Evolutionary conservation across 2,329 filamentous ascomycete species (phyloP).

Genomic region (Trichoderma sp.): DNA sequence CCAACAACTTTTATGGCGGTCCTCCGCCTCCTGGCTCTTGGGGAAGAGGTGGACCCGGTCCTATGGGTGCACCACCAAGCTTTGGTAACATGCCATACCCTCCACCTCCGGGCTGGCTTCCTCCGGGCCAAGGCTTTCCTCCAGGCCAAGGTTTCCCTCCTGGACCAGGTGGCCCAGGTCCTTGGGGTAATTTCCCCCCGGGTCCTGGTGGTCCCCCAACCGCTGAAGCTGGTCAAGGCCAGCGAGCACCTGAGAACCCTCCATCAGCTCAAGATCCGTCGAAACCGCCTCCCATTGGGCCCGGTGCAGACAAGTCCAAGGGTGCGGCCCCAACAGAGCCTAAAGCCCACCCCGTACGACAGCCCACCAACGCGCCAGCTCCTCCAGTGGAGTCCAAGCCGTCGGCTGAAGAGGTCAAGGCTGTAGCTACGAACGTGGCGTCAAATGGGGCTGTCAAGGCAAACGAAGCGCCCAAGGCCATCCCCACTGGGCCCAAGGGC

Average conservation of each 20-base stretch:
- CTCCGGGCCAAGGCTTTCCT: conserved; percentile 75
- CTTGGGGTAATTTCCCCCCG: conserved; percentile 65
- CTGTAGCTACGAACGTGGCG: conserved; percentile 48
- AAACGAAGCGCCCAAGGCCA: conserved; percentile 43
- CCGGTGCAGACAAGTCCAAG: conserved; percentile 53
- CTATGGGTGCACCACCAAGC: conserved; percentile 56
- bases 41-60: conserved; percentile 60
- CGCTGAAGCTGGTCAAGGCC: conserved; percentile 61
- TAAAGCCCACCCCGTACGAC: conserved; percentile 56
- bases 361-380: conserved; percentile 58
- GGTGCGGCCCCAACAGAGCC: conserved; percentile 56
- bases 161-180: conserved; percentile 60
- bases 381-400: conserved; percentile 72
- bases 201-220: conserved; percentile 61
- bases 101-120: conserved; percentile 77
- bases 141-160: conserved; percentile 75
- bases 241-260: conserved; percentile 48
- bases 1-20: conserved; percentile 53
- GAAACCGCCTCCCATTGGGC: conserved; percentile 40
- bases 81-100: conserved; percentile 80
- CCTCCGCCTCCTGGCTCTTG: conserved; percentile 58
- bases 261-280: conserved; percentile 21
- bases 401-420: conserved; percentile 51
- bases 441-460: conserved; percentile 45
- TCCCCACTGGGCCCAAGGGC: conserved; percentile 54